Percentiles rank a stretch among this genome's conserved stretches.
These are phyloP conservation scores for Colletotrichum cuscutae DNA, from an alignment of 2,329 filamentous ascomycete species.

Conservation along the genomic window DNA sequence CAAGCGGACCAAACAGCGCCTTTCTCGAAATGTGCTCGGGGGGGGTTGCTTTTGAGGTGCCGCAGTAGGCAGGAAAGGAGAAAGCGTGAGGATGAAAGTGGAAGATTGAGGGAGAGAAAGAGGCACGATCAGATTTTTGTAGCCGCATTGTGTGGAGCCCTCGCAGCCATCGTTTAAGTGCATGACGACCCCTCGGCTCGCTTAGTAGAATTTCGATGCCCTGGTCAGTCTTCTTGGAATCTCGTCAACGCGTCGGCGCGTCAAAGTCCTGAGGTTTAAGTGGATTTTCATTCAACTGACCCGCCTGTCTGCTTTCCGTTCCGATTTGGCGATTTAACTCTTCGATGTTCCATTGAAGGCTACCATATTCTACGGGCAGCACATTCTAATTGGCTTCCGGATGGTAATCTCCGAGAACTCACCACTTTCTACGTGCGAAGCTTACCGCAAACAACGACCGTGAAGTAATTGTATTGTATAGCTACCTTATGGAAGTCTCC, in stretches of 20 bases:
- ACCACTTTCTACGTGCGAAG: neutral
- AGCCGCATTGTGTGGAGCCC: neutral
- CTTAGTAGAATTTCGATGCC: neutral
- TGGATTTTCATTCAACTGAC: too few relatives aligned
- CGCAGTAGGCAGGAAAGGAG: neutral
- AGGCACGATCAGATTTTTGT: neutral
- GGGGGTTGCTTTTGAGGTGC: too few relatives aligned
- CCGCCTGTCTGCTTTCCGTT: too few relatives aligned
- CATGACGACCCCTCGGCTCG: neutral
- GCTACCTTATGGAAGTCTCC: neutral
- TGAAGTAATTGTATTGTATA: neutral
- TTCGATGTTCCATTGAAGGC: too few relatives aligned
- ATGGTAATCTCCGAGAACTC: too few relatives aligned
- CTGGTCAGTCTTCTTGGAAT: neutral
- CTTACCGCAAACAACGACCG: neutral
- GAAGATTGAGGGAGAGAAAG: neutral
- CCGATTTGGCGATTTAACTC: too few relatives aligned
- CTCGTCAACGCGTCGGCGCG: neutral
- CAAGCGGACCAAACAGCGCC: neutral
- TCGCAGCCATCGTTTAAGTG: neutral
- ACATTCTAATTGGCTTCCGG: too few relatives aligned
- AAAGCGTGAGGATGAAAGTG: neutral
- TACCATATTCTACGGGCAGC: too few relatives aligned
- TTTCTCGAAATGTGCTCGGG: neutral
- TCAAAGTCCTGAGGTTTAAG: too few relatives aligned